A percentile compares a stretch with the other conserved stretches of the same genome.
Conservation (phyloP, 495 filamentous ascomycete species). For the Penicillium angulare region DNA sequence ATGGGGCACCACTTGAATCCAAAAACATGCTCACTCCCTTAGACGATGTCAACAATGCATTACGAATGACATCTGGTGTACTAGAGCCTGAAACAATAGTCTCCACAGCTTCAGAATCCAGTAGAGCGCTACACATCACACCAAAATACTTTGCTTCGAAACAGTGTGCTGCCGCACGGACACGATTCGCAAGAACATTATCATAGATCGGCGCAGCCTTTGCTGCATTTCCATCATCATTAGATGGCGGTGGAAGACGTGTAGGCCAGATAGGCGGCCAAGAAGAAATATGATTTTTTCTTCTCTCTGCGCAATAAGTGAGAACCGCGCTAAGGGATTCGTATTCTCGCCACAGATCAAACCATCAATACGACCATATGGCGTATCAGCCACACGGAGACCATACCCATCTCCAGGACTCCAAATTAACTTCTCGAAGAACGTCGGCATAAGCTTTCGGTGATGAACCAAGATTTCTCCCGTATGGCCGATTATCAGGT, state of each 20-base stretch:
- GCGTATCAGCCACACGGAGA: conserved; percentile 22
- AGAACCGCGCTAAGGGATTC: conserved; percentile 32
- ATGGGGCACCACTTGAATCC: background rate
- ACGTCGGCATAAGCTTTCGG: conserved; percentile 38
- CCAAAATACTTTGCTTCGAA: conserved; percentile 49
- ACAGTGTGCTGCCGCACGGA: conserved; percentile 39
- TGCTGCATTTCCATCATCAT: background rate
- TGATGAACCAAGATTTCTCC: conserved; percentile 35
- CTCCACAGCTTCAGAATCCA: background rate
- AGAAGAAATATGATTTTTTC: conserved; percentile 29
- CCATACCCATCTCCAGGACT: conserved; percentile 34
- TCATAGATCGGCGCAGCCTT: conserved; percentile 28
- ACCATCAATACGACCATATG: conserved; percentile 23
- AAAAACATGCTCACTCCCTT: background rate
- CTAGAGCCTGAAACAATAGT: too few relatives aligned
- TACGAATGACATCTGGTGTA: background rate
- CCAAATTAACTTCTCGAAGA: conserved; percentile 39
- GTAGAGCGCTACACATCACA: conserved; percentile 13
- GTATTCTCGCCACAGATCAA: conserved; percentile 43
- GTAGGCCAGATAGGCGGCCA: conserved; percentile 38
- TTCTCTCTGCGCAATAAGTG: conserved; percentile 23
- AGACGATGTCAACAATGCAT: background rate
- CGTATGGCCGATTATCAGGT: conserved; percentile 26
- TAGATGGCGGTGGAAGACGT: background rate
- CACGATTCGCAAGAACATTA: conserved; percentile 40